Conservation (phyloP, 2,329 filamentous ascomycete genomes). For the Cercospora zeina region DNA sequence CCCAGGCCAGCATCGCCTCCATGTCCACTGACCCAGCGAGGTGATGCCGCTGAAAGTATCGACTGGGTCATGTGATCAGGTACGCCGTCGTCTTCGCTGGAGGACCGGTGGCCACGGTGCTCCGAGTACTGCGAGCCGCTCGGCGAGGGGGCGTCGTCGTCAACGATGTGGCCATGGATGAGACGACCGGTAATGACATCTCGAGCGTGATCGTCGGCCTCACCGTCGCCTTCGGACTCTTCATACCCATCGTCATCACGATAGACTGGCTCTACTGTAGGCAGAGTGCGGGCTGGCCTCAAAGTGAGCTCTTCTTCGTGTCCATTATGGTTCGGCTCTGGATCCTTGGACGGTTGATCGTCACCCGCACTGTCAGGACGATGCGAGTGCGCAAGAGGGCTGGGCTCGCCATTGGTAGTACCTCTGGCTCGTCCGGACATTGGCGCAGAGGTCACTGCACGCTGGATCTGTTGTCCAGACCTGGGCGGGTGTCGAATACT, state of each 20-base stretch:
- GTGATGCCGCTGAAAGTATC: constrained; percentile 77
- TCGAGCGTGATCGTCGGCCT: constrained; percentile 61
- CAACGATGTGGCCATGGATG: constrained; percentile 91
- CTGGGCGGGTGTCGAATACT: constrained; percentile 16
- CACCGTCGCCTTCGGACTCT: constrained; percentile 39
- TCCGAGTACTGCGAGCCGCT: constrained; percentile 64
- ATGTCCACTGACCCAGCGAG: constrained; percentile 51
- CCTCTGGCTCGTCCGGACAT: constrained; percentile 26
- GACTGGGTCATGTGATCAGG: constrained; percentile 85
- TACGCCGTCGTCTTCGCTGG: constrained; percentile 54
- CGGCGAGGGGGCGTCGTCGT: constrained; percentile 77
- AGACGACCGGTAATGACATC: constrained; percentile 91
- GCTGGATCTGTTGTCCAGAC: constrained; percentile 19
- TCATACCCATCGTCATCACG: constrained; percentile 40
- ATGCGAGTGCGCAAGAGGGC: constrained; percentile 39
- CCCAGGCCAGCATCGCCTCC: constrained; percentile 62
- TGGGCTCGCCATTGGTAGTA: constrained; percentile 35
- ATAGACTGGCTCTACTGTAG: constrained; percentile 30
- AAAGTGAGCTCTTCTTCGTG: constrained; percentile 18
- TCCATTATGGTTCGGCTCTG: constrained; percentile 7
- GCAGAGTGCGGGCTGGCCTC: constrained; percentile 32
- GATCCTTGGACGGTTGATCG: constrained; percentile 1
- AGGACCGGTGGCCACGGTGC: constrained; percentile 45
- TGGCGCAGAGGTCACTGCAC: constrained; percentile 28
- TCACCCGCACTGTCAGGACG: constrained; percentile 36